Evolutionary conservation across 306 rosid species (phyloP), one percentile per base, ranked within the genome.

Genomic region (Macrotyloma uniflorum): DNA sequence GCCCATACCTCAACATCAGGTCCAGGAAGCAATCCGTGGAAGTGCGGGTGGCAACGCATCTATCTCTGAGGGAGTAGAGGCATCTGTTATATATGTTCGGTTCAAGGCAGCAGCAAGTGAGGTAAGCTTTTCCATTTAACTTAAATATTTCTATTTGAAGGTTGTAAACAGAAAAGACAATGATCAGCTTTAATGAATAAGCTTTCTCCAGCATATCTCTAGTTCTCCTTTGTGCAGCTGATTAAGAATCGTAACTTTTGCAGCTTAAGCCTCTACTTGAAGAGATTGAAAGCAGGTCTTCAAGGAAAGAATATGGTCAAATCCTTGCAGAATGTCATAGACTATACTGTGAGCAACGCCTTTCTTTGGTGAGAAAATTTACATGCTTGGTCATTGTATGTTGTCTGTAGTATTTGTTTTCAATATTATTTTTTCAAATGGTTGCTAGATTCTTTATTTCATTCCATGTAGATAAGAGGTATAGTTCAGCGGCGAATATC

Each of bases 31-130:
- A 40, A 91, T 96, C 54, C 96, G 97, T 40, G 90, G 86, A 82
- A 92, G 86, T 78, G 87, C 91, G 51, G 88, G 87, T 71, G 87
- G 78, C 89, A 95, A 84, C 76, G 65, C 93, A 59, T 82, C 91
- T 83, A 87, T 96, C 74, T 91, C 99, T 10, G 99, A 96, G 87
- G 98, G 99, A 79, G 98, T 96, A 18, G 98, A 93, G 89, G 96
- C 99, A 83, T 93, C 99, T n/a, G 91, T 88, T 71, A 88, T 96
- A 83, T 91, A 96, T 84, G 98, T 96, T 58, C 96, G 98, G 76
- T 96, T 96, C 87, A 91, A 96, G 96, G 99, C 97, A 70, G 99
- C 94, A 15, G 98, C 99, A 63, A 90, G 93, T 82, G 98, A 96
- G 96, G 99, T 90, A 88, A 73, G 55, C 36, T 28, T 42, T 30